Evolutionary conservation across 2,329 filamentous ascomycete genomes (phyloP).

Genomic region (Coleophoma eucalyptorum): DNA sequence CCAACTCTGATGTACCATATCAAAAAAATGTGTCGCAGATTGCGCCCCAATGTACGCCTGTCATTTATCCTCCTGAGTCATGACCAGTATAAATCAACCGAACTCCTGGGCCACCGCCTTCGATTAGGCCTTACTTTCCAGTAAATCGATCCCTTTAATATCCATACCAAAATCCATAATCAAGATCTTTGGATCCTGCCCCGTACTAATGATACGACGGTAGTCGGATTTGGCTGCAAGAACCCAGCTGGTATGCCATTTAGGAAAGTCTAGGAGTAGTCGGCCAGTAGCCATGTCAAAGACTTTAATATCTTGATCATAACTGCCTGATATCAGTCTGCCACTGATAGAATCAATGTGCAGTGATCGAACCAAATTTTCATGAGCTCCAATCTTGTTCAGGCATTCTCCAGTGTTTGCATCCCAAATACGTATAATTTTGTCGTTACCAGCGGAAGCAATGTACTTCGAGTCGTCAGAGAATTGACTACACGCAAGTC

Average conservation of each 20-base stretch:
- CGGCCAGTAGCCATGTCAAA: slow-evolving; percentile 82
- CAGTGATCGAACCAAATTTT: slow-evolving; percentile 80
- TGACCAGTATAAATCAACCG: no score
- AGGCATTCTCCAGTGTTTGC: slow-evolving; percentile 84
- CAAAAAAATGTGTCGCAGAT: no score
- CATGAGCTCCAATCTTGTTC: slow-evolving; percentile 77
- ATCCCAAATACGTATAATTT: slow-evolving; percentile 94
- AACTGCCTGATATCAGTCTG: slow-evolving; percentile 85
- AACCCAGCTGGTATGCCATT: slow-evolving; percentile 97
- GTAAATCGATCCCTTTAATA: slow-evolving; percentile 52
- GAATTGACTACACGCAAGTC: slow-evolving; percentile 93
- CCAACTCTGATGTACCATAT: no score
- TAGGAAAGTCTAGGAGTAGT: slow-evolving; percentile 79
- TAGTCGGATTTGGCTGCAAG: slow-evolving; percentile 95
- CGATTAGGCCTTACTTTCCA: slow-evolving; percentile 40
- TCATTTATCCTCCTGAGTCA: no score
- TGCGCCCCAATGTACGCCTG: no score
- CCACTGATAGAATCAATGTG: slow-evolving; percentile 87
- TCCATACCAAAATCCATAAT: slow-evolving; percentile 85
- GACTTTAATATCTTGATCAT: slow-evolving; percentile 93
- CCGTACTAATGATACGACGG: slow-evolving; percentile 87
- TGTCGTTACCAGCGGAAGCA: slow-evolving; percentile 91
- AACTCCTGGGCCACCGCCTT: background rate
- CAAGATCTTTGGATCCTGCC: slow-evolving; percentile 87
- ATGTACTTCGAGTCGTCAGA: slow-evolving; percentile 92